Evolutionary conservation across 352 stramenopile genomes (phyloP).

Genomic region (Pythium monospermum): DNA sequence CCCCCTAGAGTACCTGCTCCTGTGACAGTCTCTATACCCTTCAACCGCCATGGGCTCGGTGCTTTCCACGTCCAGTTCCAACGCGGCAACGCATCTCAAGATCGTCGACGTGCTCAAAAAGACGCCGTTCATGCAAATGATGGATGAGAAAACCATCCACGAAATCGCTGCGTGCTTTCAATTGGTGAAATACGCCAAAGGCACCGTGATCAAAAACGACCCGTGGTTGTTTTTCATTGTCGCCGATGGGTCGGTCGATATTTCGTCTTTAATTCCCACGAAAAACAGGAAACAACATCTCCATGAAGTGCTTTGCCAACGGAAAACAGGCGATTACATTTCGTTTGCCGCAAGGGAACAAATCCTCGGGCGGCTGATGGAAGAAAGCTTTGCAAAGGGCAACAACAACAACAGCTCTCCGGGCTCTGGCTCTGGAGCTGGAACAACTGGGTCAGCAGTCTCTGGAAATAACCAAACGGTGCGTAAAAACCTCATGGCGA

Average conservation of each 20-base stretch:
- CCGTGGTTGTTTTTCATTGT: constrained; percentile 51
- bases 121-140: constrained; percentile 60
- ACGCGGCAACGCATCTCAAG: not conserved
- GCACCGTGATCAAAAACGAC: constrained; percentile 43
- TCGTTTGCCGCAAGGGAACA: constrained; percentile 48
- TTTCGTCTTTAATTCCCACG: constrained; percentile 43
- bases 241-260: constrained; percentile 47
- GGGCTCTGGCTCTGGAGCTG: no score
- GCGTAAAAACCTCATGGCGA: constrained; percentile 48
- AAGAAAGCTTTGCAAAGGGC: constrained; percentile 19
- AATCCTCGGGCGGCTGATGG: constrained; percentile 39
- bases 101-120: constrained; percentile 37
- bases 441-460: no score
- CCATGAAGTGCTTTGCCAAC: constrained; percentile 53
- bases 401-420: not conserved
- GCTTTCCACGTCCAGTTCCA: not conserved
- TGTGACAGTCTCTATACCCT: no score
- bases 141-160: constrained; percentile 43
- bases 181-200: constrained; percentile 35
- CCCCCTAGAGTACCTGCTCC: no score
- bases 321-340: constrained; percentile 49
- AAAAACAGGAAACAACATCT: constrained; percentile 40
- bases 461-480: constrained; percentile 7
- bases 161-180: constrained; percentile 62
- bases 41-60: constrained; percentile 8